These are phyloP conservation scores for Anaeromyces robustus DNA, from an alignment of 192 early-diverging fungal genomes.

Conservation along the genomic window DNA sequence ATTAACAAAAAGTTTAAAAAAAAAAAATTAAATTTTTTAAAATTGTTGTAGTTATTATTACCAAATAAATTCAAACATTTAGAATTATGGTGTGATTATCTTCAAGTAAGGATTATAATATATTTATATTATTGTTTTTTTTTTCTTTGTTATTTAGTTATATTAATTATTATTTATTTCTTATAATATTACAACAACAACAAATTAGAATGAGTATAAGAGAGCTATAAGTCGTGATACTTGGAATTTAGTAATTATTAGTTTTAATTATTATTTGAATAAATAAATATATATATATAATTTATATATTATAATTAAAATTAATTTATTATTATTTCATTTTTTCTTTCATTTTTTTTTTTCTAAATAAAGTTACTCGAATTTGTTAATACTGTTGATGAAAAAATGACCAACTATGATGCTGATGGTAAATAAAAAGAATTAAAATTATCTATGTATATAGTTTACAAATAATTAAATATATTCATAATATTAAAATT, in stretches of 20 bases:
- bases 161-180: too few relatives aligned
- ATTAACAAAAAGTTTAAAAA: too few relatives aligned
- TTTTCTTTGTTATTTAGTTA: too few relatives aligned
- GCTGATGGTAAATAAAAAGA: constrained; percentile 17
- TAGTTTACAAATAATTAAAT: too few relatives aligned
- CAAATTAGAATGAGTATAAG: constrained; percentile 43
- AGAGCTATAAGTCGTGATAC: constrained; percentile 71
- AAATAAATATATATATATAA: too few relatives aligned
- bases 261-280: too few relatives aligned
- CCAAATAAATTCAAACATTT: constrained; percentile 37
- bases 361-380: constrained; percentile 43
- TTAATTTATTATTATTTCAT: constrained; percentile 2
- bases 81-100: constrained; percentile 51
- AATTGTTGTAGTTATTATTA: constrained; percentile 40
- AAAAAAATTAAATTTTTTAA: too few relatives aligned
- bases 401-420: constrained; percentile 51
- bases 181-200: too few relatives aligned
- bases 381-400: constrained; percentile 44
- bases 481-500: too few relatives aligned
- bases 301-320: neutral
- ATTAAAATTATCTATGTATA: too few relatives aligned
- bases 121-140: neutral
- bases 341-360: neutral
- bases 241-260: constrained; percentile 50
- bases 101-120: constrained; percentile 21